phyloP scores from a whole-genome alignment of 2,329 filamentous ascomycete genomes.

The Alternaria viburni region DNA sequence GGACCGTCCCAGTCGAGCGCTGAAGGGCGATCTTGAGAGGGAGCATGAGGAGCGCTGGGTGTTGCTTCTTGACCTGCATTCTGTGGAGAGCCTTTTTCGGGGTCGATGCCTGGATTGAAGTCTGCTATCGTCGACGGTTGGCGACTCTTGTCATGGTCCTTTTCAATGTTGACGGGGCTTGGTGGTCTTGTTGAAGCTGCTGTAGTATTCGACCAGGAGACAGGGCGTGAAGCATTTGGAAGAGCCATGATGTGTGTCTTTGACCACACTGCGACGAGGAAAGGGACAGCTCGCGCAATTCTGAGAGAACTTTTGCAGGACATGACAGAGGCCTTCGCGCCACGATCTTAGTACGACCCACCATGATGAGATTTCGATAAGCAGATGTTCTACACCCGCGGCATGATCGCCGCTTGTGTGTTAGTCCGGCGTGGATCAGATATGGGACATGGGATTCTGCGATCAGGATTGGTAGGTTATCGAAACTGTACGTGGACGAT shows the following conservation, averaged over 20 bases:
- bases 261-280: background rate
- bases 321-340: background rate
- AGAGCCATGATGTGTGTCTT: background rate
- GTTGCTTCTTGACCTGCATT: background rate
- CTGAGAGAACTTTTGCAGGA: background rate
- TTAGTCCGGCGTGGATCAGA: background rate
- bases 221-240: background rate
- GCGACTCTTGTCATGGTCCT: background rate
- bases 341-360: background rate
- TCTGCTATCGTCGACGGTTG: background rate
- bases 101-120: background rate
- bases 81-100: background rate
- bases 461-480: background rate
- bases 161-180: conserved; percentile 7
- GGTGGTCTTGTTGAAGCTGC: conserved; percentile 11
- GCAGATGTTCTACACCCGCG: background rate
- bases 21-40: conserved; percentile 3
- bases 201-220: conserved; percentile 9
- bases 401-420: background rate
- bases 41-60: background rate
- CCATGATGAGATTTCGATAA: background rate
- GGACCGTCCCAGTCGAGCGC: conserved; percentile 16
- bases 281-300: background rate
- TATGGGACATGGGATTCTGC: background rate
- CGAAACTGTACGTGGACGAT: background rate